phyloP scores from a whole-genome alignment of 2,329 filamentous ascomycete genomes.

The Ramularia endophylla region DNA sequence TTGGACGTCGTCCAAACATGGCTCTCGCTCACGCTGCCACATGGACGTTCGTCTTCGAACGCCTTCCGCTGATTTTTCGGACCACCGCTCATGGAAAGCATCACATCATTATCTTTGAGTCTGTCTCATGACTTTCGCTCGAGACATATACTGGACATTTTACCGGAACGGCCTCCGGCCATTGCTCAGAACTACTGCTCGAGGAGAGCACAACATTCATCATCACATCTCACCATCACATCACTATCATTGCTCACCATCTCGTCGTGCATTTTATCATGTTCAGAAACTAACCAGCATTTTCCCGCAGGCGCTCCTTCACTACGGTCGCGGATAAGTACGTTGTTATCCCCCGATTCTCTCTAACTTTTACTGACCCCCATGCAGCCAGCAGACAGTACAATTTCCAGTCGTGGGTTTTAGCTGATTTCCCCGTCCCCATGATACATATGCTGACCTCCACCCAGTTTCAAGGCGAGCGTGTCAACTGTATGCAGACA shows the following conservation, averaged over 20 bases:
- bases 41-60: too few relatives aligned
- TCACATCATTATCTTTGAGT: too few relatives aligned
- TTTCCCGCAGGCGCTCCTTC: conserved; percentile 53
- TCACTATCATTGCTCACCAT: not conserved
- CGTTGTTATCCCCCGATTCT: conserved; percentile 1
- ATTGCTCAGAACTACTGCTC: not conserved
- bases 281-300: not conserved
- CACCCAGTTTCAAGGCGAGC: conserved; percentile 95
- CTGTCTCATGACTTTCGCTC: too few relatives aligned
- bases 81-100: too few relatives aligned
- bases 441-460: conserved; percentile 43
- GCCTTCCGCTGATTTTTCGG: too few relatives aligned
- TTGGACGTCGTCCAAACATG: not conserved
- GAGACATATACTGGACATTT: too few relatives aligned
- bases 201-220: too few relatives aligned
- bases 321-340: conserved; percentile 66
- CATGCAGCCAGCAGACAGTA: conserved; percentile 65
- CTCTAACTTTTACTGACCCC: not conserved
- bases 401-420: conserved; percentile 54
- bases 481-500: conserved; percentile 66
- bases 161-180: too few relatives aligned
- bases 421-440: not conserved
- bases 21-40: too few relatives aligned
- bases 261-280: too few relatives aligned
- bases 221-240: conserved; percentile 3